Conservation (phyloP, 2,329 filamentous ascomycete genomes). For the Aureobasidium sp. region DNA sequence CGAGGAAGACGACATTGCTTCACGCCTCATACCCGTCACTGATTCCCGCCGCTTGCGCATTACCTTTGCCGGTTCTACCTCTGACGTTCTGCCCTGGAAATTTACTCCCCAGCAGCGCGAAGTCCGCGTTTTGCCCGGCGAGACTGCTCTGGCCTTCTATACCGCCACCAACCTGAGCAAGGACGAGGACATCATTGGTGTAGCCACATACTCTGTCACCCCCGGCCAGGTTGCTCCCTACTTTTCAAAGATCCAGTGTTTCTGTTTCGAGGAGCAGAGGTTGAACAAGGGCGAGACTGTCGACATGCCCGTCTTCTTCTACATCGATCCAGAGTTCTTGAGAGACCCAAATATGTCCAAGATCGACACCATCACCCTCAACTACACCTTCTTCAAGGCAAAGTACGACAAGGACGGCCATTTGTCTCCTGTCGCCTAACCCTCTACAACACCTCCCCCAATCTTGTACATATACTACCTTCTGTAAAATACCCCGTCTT, state of each 20-base stretch:
- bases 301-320: constrained; percentile 99
- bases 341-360: constrained; percentile 89
- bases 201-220: constrained; percentile 95
- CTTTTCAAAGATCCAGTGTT: constrained; percentile 99
- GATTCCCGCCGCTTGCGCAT: constrained; percentile 81
- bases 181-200: constrained; percentile 84
- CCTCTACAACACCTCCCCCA: neutral
- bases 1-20: constrained; percentile 50
- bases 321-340: constrained; percentile 91
- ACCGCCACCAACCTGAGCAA: constrained; percentile 88
- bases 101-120: constrained; percentile 95
- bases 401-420: constrained; percentile 77
- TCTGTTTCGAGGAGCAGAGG: constrained; percentile 95
- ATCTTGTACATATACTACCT: constrained; percentile 10
- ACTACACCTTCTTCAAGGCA: constrained; percentile 97
- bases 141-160: constrained; percentile 96
- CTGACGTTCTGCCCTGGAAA: constrained; percentile 93
- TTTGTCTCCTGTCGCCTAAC: constrained; percentile 49
- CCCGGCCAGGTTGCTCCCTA: constrained; percentile 93
- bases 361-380: constrained; percentile 90
- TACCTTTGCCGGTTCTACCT: constrained; percentile 92
- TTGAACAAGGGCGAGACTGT: constrained; percentile 93
- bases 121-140: constrained; percentile 87
- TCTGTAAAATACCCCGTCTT: constrained; percentile 2
- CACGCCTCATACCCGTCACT: constrained; percentile 72